These are phyloP conservation scores for Biscutella laevigata DNA, from an alignment of 441 rosid species.

Conservation along the genomic window DNA sequence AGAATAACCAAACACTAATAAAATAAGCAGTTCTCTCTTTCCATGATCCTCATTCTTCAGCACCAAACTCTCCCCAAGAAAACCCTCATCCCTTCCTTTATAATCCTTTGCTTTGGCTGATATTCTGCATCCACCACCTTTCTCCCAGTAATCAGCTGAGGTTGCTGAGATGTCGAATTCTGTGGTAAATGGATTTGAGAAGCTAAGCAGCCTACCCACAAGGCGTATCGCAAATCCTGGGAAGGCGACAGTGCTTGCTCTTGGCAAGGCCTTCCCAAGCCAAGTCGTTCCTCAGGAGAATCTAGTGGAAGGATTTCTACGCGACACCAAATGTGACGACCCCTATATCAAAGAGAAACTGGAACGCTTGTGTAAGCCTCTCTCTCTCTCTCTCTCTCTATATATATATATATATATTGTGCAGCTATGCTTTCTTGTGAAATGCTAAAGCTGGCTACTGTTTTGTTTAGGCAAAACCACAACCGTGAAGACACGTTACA, in stretches of 20 bases:
- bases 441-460: slow-evolving; percentile 8
- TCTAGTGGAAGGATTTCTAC: slow-evolving; percentile 74
- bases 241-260: slow-evolving; percentile 74
- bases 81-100: slow-evolving; percentile 32
- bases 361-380: slow-evolving; percentile 68
- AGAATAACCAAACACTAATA: slow-evolving; percentile 35
- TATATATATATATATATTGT: too few relatives aligned
- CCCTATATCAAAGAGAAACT: slow-evolving; percentile 63
- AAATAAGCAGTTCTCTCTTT: slow-evolving; percentile 25
- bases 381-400: too few relatives aligned
- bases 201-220: slow-evolving; percentile 16
- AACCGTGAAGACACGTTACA: slow-evolving; percentile 87
- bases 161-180: slow-evolving; percentile 36
- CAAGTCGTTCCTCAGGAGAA: slow-evolving; percentile 76
- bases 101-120: slow-evolving; percentile 24
- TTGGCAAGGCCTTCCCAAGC: slow-evolving; percentile 84
- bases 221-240: slow-evolving; percentile 51
- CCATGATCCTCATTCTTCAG: slow-evolving; percentile 36
- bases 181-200: slow-evolving; percentile 23
- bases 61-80: slow-evolving; percentile 56
- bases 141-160: slow-evolving; percentile 5
- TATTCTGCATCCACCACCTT: slow-evolving; percentile 18
- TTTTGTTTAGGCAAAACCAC: slow-evolving; percentile 62
- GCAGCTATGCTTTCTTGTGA: background rate
- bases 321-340: slow-evolving; percentile 79